Base-by-base conservation (phyloP, 495 filamentous ascomycete genomes). In the Sordaria brevicollis region DNA sequence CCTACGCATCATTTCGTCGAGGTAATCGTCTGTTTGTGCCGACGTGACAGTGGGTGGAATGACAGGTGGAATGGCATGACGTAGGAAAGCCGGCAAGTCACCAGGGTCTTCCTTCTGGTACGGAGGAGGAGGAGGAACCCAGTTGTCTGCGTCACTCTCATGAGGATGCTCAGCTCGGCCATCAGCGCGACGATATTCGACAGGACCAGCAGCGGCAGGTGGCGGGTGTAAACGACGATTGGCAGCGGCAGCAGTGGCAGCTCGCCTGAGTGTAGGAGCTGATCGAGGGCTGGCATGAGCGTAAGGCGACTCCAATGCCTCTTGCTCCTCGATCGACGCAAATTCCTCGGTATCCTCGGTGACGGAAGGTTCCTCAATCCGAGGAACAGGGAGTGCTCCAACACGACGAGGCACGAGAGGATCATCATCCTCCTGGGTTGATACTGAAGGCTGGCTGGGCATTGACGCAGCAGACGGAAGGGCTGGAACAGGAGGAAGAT, bases 51-150 rank as follows among this genome's bases (percentile, higher is more conserved):
- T 34, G n/a, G 39, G 9, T 41, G 39, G 76, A 41, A 73, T 71
- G 68, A 77, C 73, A 65, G 80, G 75, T 34, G 80, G 71, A 62
- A 82, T 73, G 67, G 72, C 67, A 37, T 81, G 76, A 21, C 83
- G 81, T n/a, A 85, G 70, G 67, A 84, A 85, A 10, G 76, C 78
- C 11, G 86, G 86, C 29, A 82, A 66, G 65, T 85, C 84, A 19
- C 79, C 83, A 6, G 92, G 89, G 35, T 91, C 83, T 15, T 93
- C 88, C 15, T 86, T 87, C 21, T 88, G 86, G 74, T 97, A 97
- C 8, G 93, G 92, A 13, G 93, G 93, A n/a, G 93, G 93, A 0
- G 93, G 93, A 29, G 93, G 91, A 7, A 94, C 92, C 93, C 93
- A 97, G 71, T 94, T 92, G 72, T 97, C 93, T 4, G 92, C 92